Evolutionary conservation across 2,329 filamentous ascomycete genomes (phyloP), one percentile per base, ranked within the genome.

Genomic region (Zasmidium citrigriseum): DNA sequence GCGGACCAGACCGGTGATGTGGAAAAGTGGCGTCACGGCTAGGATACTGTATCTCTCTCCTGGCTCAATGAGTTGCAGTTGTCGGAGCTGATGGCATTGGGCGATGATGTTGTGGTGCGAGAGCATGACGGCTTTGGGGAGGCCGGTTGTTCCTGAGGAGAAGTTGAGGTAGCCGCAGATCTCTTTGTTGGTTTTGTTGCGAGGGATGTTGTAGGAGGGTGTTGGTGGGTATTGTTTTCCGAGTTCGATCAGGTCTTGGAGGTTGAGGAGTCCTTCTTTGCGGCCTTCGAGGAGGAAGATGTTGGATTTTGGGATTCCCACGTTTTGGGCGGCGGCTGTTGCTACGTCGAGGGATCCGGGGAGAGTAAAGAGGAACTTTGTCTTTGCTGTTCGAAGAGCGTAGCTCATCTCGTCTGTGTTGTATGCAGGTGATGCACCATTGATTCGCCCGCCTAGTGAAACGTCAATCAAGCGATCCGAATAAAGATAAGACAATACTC

Each of bases 381-480:
- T 80, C 29, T 81, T 73, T 1, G 80, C 82, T 1, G 78, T 85
- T 61, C 81, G 82, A 2, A 89, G 74, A 0, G 84, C 85, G 68
- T 86, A 84, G 0, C 80, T 80, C 82, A 89, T 87, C 63, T 89
- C 86, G 29, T 88, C 86, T 5, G 82, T 77, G 55, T 83, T 87
- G 70, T 88, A 89, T 0, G 84, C 85, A 0, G 86, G 85, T 7
- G 80, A 84, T 0, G 85, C 85, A 0, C 86, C 85, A 18, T 82
- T 85, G 1, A 87, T 82, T 11, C 85, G 76, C 1, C 81, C 85
- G 0, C 76, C 80, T 55, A 27, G 25, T n/a, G 72, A 75, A 11
- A n/a, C 34, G 49, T 9, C 45, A 24, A 27, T 25, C 18, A 22
- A 48, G 14, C 24, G 21, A 23, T 16, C 34, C 14, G 12, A 41